A percentile compares a stretch with the other conserved stretches of the same genome.
phyloP scores from a whole-genome alignment of 768 basidiomycete species.

The Psilocybe cyanescens region DNA sequence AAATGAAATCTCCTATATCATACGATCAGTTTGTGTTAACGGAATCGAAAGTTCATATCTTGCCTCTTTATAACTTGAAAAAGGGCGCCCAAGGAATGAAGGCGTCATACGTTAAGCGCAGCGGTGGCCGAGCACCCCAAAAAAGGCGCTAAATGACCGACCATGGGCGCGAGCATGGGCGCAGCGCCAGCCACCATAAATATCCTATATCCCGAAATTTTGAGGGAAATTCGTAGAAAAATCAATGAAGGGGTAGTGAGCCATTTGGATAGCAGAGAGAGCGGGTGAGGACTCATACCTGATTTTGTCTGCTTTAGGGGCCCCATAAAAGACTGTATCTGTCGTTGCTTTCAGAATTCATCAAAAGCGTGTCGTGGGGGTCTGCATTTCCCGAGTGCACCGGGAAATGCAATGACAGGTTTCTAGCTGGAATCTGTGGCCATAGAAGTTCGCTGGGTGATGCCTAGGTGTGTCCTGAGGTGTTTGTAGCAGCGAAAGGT shows the following conservation, averaged over 20 bases:
- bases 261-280: not conserved
- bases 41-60: not conserved
- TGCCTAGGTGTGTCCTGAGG: not conserved
- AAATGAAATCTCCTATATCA: constrained; percentile 10
- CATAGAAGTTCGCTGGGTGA: not conserved
- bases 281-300: not conserved
- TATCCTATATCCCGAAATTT: constrained; percentile 10
- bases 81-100: constrained; percentile 19
- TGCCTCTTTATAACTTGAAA: not conserved
- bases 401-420: constrained; percentile 24
- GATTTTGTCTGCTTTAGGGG: not conserved
- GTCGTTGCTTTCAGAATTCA: not conserved
- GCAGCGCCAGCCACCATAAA: constrained; percentile 10
- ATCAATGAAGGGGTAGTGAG: not conserved
- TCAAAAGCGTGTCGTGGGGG: constrained; percentile 5
- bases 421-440: not conserved
- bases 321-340: not conserved
- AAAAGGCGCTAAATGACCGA: constrained; percentile 8
- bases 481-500: not conserved
- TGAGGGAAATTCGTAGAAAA: constrained; percentile 6
- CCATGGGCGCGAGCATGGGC: constrained; percentile 16
- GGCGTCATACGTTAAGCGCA: constrained; percentile 11
- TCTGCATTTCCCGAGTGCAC: constrained; percentile 27
- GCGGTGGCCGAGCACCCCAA: not conserved
- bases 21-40: constrained; percentile 11